These are phyloP conservation scores for Smallanthus sonchifolius DNA, from an alignment of 129 eudicot species.

Conservation along the genomic window DNA sequence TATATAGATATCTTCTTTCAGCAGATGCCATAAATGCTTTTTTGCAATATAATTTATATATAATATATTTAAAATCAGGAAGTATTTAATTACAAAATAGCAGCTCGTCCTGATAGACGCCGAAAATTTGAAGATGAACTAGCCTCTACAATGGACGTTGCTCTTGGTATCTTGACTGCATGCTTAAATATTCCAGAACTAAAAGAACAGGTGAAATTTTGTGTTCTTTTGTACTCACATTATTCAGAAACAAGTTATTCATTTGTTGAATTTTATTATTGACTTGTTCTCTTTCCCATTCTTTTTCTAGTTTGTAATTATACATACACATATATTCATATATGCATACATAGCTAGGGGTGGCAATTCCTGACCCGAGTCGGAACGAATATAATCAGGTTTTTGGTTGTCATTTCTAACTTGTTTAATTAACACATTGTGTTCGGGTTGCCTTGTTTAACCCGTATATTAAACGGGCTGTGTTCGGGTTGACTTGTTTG, in stretches of 20 bases:
- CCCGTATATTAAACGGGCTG: background rate
- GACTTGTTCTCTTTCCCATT: background rate
- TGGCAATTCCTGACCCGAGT: background rate
- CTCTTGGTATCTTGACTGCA: conserved; percentile 82
- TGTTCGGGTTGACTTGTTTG: background rate
- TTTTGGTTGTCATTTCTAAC: background rate
- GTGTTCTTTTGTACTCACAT: background rate
- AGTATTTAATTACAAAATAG: conserved; percentile 80
- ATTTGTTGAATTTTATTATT: background rate
- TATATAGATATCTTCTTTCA: background rate
- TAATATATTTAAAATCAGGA: conserved; percentile 43
- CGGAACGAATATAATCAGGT: background rate
- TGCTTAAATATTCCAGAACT: conserved; percentile 76
- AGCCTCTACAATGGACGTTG: conserved; percentile 71
- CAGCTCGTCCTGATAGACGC: conserved; percentile 95
- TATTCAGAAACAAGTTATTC: background rate
- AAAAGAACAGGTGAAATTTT: conserved; percentile 66
- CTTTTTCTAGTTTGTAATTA: background rate
- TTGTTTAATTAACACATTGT: no score
- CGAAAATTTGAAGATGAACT: conserved; percentile 90
- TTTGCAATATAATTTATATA: no score
- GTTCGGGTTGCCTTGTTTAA: no score
- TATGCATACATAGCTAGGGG: background rate
- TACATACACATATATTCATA: background rate
- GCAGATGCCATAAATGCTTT: background rate